Evolutionary conservation across 768 basidiomycete species (phyloP), one percentile per base, ranked within the genome.

Genomic region (Butyriboletus loyo): DNA sequence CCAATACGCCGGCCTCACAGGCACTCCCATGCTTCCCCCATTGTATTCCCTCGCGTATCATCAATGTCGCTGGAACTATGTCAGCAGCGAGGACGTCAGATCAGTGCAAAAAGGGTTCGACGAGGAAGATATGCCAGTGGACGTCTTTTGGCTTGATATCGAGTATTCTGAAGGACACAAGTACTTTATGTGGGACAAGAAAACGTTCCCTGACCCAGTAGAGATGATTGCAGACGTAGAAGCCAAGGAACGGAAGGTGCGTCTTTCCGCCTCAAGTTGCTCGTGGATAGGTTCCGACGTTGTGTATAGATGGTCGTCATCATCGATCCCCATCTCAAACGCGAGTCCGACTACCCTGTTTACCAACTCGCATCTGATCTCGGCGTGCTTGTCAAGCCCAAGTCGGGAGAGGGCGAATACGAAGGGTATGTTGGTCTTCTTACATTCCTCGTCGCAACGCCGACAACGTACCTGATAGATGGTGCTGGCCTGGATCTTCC

Each of bases 41-140:
- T 81, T 89, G 19, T 98, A 91, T 84, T 84, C 92, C 25, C 77
- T 98, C 52, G 97, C 86, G 0, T 96, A 99, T 64, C 97, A 98
- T 70, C 97, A 98, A 67, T 98, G 96, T 68, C 78, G 97, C 32
- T 98, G 97, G 97, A 98, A 99, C 67, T 98, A 99, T 64, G 78
- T 96, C 57, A 90, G 86, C 72, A 86, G 90, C 25, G 84, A 88
- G 11, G 97, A 98, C 68, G 78, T 99, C 9, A 79, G 92, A 11
- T 77, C 80, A 5, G 92, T 98, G 9, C 88, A 95, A 70, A 79
- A 75, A 64, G 77, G 86, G 46, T 97, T 99, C 62, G 97, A 99
- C 53, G 91, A 95, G 59, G 90, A 87, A 37, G 89, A 96, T 61
- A 92, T 98, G 52, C 97, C 97, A 0, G 83, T 98, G 13, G 96